Base-by-base conservation (phyloP, 176 grass and related monocot genomes). In the Saccharum officinarum region DNA sequence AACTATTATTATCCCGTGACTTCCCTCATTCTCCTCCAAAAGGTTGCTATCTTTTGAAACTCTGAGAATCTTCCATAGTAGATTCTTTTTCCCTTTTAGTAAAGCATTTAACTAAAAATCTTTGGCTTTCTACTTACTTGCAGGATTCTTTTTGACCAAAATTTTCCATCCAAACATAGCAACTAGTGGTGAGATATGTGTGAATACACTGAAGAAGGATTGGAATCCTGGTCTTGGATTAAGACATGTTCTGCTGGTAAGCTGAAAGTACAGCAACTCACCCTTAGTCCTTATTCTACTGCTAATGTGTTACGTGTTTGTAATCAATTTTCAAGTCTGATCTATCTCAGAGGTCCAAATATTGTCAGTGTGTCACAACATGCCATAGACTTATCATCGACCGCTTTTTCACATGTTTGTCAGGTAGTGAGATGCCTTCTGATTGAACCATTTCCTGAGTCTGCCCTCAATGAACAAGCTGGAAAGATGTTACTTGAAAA, bases 121-220 rank as follows among this genome's bases (percentile, higher is more conserved):
- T 81, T 70, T 87, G 50, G 50, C 39, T 31, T 73, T 85, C 8
- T 71, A 44, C 37, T 84, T 77, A 78, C 71, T 64, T 83, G 74
- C 73, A 98, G 97, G 93, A 28, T 96, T 91, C 82, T 98, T 98
- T 72, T 65, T 92, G 81, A 98, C 93, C 9, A 98, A 98, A 87
- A 98, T 95, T 84, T 98, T 98, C 78, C 97, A 95, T 91, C 97
- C 97, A 36, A 94, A 98, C 80, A 94, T 98, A 82, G 91, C 97
- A 83, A 90, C 86, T 66, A 88, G 88, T 89, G 97, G 93, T 60
- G 93, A 98, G 82, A 96, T 98, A 78, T 95, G 96, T 92, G 91
- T 98, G 28, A 98, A 95, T 79, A 98, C 93, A 41, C 65, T 98
- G 63, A 92, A 96, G 79, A 96, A 96, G 71, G 97, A 98, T 75